Base-by-base conservation (phyloP, 2,329 filamentous ascomycete genomes). In the Claviceps sorghi region DNA sequence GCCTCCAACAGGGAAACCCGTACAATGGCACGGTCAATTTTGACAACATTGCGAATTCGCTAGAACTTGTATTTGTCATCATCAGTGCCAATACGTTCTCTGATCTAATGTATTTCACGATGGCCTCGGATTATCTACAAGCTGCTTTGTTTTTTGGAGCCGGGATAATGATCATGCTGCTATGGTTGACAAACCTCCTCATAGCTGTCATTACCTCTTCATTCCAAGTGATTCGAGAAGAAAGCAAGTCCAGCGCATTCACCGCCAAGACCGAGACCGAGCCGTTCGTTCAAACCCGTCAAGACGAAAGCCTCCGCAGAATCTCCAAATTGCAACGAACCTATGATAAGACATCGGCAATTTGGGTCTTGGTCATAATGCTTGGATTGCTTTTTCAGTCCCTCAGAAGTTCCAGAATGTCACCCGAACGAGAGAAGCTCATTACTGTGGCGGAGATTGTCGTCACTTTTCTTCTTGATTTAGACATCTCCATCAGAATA, bases 31-130 rank as follows among this genome's bases (percentile, higher is more conserved):
- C 93, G 0, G 78, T 96, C 60, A 94, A 84, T 65, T 98, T 97
- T 63, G 93, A 98, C 71, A 91, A 97, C 64, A 94, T 98, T 42
- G 70, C 88, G 32, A 83, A 97, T 57, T 96, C 90, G 0, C 71
- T 97, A 50, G 89, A 98, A 69, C 74, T 97, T 53, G 90, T 98
- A 2, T 98, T 98, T 63, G 88, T 98, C 50, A 84, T 98, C 63
- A 98, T 98, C 88, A 95, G 88, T 61, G 91, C 89, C 48, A 98
- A 98, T 65, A 98, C 93, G 0, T 98, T 94, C 67, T 86, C 88
- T 1, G 88, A 97, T 66, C 72, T 97, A 51, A 88, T 98, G 74
- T 98, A 98, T 67, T 86, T 88, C 60, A 89, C 91, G 4, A 89
- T 86, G 51, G 82, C 95, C 62, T 94, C 88, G 29, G 93, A 98